Conservation (phyloP, 208 protist genomes). For the Leishmania lainsoni region DNA sequence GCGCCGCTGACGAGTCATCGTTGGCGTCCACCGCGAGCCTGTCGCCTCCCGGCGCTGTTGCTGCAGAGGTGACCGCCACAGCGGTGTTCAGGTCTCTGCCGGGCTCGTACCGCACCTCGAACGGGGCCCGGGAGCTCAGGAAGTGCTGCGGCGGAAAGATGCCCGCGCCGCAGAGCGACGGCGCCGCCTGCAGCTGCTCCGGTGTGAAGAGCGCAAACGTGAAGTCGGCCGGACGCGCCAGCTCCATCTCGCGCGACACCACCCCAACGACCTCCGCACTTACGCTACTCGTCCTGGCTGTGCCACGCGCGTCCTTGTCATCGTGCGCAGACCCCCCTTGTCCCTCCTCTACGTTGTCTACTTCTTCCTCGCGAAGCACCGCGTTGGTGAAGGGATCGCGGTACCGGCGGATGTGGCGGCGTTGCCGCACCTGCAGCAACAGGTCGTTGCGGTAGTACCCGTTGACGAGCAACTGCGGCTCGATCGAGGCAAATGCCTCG, state of each 20-base stretch:
- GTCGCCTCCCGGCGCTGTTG: slow-evolving; percentile 5
- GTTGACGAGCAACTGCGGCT: slow-evolving; percentile 72
- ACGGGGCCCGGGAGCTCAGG: slow-evolving; percentile 39
- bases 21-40: slow-evolving; percentile 5
- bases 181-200: slow-evolving; percentile 30
- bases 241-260: slow-evolving; percentile 72
- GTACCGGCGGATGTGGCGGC: slow-evolving; percentile 44
- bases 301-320: not conserved
- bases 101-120: slow-evolving; percentile 61
- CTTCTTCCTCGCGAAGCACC: slow-evolving; percentile 45
- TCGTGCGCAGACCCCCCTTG: slow-evolving; percentile 5
- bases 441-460: slow-evolving; percentile 81
- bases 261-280: slow-evolving; percentile 64
- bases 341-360: slow-evolving; percentile 5
- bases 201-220: slow-evolving; percentile 55
- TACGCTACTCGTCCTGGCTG: not conserved
- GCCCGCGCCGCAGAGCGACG: slow-evolving; percentile 51
- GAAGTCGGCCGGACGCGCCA: slow-evolving; percentile 80
- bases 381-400: slow-evolving; percentile 53
- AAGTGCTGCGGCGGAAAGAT: slow-evolving; percentile 69
- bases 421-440: slow-evolving; percentile 57
- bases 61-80: slow-evolving; percentile 11
- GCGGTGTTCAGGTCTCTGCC: slow-evolving; percentile 46
- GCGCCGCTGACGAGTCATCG: not conserved
- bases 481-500: slow-evolving; percentile 71